Evolutionary conservation across 2,329 filamentous ascomycete genomes (phyloP), one percentile per base, ranked within the genome.

Genomic region (Teratosphaeria viscida): DNA sequence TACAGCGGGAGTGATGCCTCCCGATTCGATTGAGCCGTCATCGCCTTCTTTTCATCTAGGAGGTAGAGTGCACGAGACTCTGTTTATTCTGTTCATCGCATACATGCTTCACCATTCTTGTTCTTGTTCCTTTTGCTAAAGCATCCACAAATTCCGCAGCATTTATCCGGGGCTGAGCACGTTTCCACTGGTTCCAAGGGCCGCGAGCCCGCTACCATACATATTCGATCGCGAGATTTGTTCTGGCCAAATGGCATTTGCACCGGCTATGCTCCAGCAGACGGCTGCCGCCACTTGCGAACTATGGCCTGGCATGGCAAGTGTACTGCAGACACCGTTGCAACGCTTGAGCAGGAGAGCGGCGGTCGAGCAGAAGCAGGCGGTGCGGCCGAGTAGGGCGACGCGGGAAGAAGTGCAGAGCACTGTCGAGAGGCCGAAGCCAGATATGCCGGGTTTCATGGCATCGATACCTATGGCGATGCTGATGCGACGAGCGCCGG

Each of bases 201-300:
- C 52, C 19, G 23, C 52, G 29, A 26, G 52, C 52, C 23, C 23
- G 23, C 23, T 23, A 3, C 12, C 5, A 2, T 14, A 43, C 37
- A 43, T 43, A 14, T 16, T 2, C 23, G 12, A 54, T 14, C 8
- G 12, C 10, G 8, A 34, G 19, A 11, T 19, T 11, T 26, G 19
- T 49, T 54, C 19, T 23, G 53, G 34, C 53, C 16, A 61, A 68
- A 82, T 81, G 80, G 79, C 79, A 69, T 79, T 81, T 67, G 72
- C 76, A 66, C 74, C 78, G 64, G 70, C 77, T 65, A 74, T 73
- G 63, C 68, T 77, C 63, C 61, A 84, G 80, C 78, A 76, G 61
- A 69, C 81, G 56, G 71, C 72, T 54, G 70, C 71, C 60, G 67
- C 70, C 55, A 70, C 73, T 10, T 65, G 66, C 55, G 72, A 75